Conservation (phyloP, 139 green algal species). For the Chlamydomonas incerta region DNA sequence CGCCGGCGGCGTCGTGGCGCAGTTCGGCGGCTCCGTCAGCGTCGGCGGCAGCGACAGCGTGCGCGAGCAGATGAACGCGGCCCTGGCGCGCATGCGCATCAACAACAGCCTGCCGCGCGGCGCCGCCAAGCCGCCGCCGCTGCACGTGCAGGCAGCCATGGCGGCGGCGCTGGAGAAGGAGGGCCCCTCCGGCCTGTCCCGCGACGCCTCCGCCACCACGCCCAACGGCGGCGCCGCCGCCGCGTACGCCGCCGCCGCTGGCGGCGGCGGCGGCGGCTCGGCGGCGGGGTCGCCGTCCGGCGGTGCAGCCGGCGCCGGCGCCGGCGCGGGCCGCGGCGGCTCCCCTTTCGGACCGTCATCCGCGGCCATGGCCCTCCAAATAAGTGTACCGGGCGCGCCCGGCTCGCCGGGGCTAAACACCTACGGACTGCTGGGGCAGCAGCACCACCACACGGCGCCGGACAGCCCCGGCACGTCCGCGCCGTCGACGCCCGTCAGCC, state of each 20-base stretch:
- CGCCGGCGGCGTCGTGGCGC: background rate
- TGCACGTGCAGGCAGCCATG: background rate
- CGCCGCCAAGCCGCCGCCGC: background rate
- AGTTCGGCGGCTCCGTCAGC: background rate
- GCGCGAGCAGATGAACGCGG: constrained; percentile 2
- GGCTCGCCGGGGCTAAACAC: too few species aligned
- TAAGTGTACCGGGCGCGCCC: background rate
- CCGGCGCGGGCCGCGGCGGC: too few species aligned
- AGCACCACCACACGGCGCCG: background rate
- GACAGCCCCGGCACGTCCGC: background rate
- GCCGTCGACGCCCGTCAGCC: background rate
- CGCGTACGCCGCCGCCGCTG: too few species aligned
- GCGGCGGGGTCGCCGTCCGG: background rate
- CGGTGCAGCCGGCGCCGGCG: too few species aligned
- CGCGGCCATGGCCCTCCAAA: background rate
- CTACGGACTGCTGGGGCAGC: background rate
- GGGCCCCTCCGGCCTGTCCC: too few species aligned
- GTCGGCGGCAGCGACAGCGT: background rate
- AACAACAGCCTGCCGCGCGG: background rate
- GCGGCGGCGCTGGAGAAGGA: too few species aligned
- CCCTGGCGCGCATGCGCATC: background rate
- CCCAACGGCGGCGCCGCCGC: too few species aligned
- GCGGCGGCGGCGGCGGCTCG: too few species aligned
- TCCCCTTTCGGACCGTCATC: background rate
- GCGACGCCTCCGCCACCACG: too few species aligned